Base-by-base conservation (phyloP, 495 filamentous ascomycete species). In the Tetracladium setigerum region DNA sequence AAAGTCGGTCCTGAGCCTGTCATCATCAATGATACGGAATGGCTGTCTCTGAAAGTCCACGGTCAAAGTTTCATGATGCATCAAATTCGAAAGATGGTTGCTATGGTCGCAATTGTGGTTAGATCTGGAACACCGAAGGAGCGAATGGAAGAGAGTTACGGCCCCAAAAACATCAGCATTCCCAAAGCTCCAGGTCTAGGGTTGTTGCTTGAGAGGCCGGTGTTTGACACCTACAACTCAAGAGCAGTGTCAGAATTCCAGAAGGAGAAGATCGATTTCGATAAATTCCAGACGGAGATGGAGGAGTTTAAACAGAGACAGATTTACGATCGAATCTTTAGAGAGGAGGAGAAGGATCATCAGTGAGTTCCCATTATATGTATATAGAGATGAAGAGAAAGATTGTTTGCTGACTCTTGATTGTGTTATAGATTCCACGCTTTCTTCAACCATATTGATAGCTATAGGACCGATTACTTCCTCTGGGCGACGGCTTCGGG, bases 51-150 rank as follows among this genome's bases (percentile, higher is more conserved):
- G 45, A 95, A 94, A 55, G 87, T 98, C 14, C 94, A 97, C 64
- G 92, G 92, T 0, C 92, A 98, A 66, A 89, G 83, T 49, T 98
- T 98, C 74, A 98, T 98, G 92, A 98, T 98, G 92, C 92, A 98
- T 62, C 92, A 98, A 65, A 98, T 98, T 64, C 84, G 92, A 49
- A 96, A 95, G 66, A 98, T 98, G 92, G 86, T 98, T 13, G 86
- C 83, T 50, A 89, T 97, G 88, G 86, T 81, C 32, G 74, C 88
- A 8, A 76, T 98, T 46, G 69, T 89, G 4, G 82, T 90, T 2
- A 80, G 92, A 35, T 88, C 84, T 63, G 94, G 89, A 36, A 79
- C 81, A 34, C 72, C 79, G 11, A 70, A 81, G 16, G 62, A 67
- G 3, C 72, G 79, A 24, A 87, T 97, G 47, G 56, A 63, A 0